Evolutionary conservation across 2,329 filamentous ascomycete species (phyloP).

Genomic region (Xylariales sp.): DNA sequence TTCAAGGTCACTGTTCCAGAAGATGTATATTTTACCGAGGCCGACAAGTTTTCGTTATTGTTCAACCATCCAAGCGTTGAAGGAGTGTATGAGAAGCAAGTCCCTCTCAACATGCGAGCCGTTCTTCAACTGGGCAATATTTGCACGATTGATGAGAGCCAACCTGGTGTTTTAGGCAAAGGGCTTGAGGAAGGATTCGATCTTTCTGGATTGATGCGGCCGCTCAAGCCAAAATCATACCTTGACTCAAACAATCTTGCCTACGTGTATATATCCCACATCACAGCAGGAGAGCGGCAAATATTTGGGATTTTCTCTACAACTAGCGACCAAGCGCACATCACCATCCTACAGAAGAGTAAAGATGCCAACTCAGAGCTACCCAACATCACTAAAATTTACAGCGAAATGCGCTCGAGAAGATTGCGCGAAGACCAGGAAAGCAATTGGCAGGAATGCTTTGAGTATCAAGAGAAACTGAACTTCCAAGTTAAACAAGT

Average conservation of each 20-base stretch:
- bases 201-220: slow-evolving; percentile 77
- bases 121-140: slow-evolving; percentile 89
- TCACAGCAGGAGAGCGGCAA: slow-evolving; percentile 88
- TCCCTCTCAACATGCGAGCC: slow-evolving; percentile 87
- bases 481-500: slow-evolving; percentile 89
- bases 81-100: slow-evolving; percentile 94
- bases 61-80: slow-evolving; percentile 96
- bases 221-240: slow-evolving; percentile 74
- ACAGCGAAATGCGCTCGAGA: slow-evolving; percentile 77
- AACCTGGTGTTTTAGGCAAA: slow-evolving; percentile 89
- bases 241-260: slow-evolving; percentile 78
- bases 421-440: slow-evolving; percentile 74
- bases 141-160: slow-evolving; percentile 92
- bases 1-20: slow-evolving; percentile 95
- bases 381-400: slow-evolving; percentile 91
- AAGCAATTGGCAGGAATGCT: slow-evolving; percentile 80
- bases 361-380: slow-evolving; percentile 83
- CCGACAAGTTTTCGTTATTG: slow-evolving; percentile 82
- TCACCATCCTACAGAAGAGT: slow-evolving; percentile 87
- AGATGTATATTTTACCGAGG: slow-evolving; percentile 85
- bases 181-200: slow-evolving; percentile 96
- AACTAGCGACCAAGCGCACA: slow-evolving; percentile 79
- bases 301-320: slow-evolving; percentile 95
- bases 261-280: slow-evolving; percentile 93
- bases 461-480: slow-evolving; percentile 87